Evolutionary conservation across 2,329 filamentous ascomycete genomes (phyloP), one percentile per base, ranked within the genome.

Genomic region (Claviceps humidiphila): DNA sequence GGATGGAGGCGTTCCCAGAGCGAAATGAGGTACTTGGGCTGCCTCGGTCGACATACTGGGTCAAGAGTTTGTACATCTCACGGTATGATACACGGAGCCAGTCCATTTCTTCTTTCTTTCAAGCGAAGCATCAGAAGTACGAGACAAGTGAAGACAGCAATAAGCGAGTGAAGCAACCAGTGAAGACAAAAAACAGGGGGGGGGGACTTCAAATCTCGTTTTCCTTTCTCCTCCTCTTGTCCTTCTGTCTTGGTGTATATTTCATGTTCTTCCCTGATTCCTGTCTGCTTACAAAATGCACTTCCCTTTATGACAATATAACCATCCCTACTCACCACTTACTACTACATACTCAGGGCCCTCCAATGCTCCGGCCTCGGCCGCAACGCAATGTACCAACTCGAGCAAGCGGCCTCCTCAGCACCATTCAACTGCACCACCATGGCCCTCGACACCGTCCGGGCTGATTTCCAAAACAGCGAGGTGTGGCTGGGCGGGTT

Each of bases 31-130:
- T 60, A 47, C 60, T 70, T 40, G 61, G 59, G 22, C 60, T 70
- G 38, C 62, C 64, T 17, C 54, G 58, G 14, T 60, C 57, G 13
- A 66, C 65, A 4, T 59, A 67, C 38, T 72, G 69, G 69, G 58
- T 71, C 34, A 68, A 68, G 49, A 64, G 63, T 6, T 63, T 73
- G 17, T 73, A 68, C 58, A 63, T 73, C 52, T 72, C 70, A 41
- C 63, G 62, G 57, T 63, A 56, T 44, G 53, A 54, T 22, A 34
- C 9, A 34, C 9, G 30, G 9, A 34, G 26, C 26, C 26, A 30
- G 30, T 34, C 30, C 9, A 11, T 34, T 11, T 34, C 30, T 34
- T 34, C 30, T 4, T 1, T 34, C 9, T 34, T 34, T 4, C 30
- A 11, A 11, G 30, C 30, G 30, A 34, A 11, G 26, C 26, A 9